Percentiles rank a stretch among this genome's conserved stretches.
These are phyloP conservation scores for Acanthamoeba culbertsoni DNA, from an alignment of 208 protist genomes.

Conservation along the genomic window DNA sequence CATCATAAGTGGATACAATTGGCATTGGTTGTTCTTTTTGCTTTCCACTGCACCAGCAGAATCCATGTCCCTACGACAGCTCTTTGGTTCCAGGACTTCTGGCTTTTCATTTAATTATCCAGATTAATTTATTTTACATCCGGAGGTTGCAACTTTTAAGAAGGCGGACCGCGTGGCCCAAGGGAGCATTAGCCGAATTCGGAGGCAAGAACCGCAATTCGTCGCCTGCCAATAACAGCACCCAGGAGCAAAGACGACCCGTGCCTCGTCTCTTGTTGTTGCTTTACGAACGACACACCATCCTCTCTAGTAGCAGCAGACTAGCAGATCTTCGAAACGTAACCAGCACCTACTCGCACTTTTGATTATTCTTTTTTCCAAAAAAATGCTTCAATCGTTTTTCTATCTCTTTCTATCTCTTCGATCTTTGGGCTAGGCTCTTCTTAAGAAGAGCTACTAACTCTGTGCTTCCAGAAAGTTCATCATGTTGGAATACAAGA, in stretches of 20 bases:
- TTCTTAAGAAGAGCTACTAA: not conserved
- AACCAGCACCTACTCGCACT: too few species aligned
- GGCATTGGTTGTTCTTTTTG: too few species aligned
- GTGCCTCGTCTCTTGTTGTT: too few species aligned
- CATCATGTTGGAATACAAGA: slow-evolving; percentile 71
- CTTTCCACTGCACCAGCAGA: too few species aligned
- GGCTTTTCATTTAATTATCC: too few species aligned
- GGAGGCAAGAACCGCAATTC: not conserved
- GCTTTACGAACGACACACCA: too few species aligned
- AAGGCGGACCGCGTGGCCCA: not conserved
- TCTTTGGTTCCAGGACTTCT: not conserved
- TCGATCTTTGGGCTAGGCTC: too few species aligned
- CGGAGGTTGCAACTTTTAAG: not conserved
- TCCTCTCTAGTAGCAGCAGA: too few species aligned
- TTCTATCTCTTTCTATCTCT: not conserved
- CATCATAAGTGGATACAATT: too few species aligned
- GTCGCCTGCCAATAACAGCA: not conserved
- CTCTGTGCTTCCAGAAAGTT: not conserved
- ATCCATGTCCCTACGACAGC: too few species aligned
- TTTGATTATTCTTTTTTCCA: not conserved
- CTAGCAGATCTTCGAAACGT: too few species aligned
- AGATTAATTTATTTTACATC: too few species aligned
- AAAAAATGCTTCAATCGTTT: not conserved
- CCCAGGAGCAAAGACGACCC: not conserved
- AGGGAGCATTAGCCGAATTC: not conserved